Base-by-base conservation (phyloP, 352 stramenopile species). In the Pythium volutum region DNA sequence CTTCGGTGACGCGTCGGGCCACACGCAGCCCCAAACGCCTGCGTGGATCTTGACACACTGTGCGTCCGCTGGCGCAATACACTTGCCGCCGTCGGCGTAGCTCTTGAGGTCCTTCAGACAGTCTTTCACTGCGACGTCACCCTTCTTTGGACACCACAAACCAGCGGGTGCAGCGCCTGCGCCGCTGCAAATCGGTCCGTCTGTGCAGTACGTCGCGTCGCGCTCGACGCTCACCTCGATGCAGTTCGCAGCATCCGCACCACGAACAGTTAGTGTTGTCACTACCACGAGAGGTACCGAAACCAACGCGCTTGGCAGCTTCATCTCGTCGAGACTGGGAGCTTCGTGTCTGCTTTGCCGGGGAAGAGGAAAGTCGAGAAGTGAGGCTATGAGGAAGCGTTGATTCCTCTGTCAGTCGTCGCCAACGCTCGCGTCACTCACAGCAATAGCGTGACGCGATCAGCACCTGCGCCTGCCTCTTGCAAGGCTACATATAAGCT, bases 201-300 rank as follows among this genome's bases (percentile, higher is more conserved):
- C 48, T 45, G 90, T 84, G 67, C 81, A 90, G 66, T 89, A 91
- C 18, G 84, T 91, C 26, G 81, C 84, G 57, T 91, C 81, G 1
- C 74, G 64, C 49, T 89, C 75, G 22, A 93, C 81, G 14, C 76
- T 89, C 34, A 91, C 76, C 22, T 87, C 59, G 0, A 71, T 79
- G 66, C 80, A 90, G 51, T 59, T 68, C 25, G 57, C 51, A 27
- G 63, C 46, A 39, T 55, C 36, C 1, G 49, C 36, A 14, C 36
- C 14, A 9, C 45, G 20, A 3, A n/a, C 27, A 8, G 34, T 26
- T 10, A 54, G 15, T 25, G 42, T n/a, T 3, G 41, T 29, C 7
- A 14, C 38, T 7, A 20, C 41, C 22, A 48, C n/a, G n/a, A 48
- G n/a, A n/a, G 42, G 29, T 22, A 47, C n/a, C 18, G 45, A 12